Conservation (phyloP, 106 monocot species). For the Allium cepa region DNA sequence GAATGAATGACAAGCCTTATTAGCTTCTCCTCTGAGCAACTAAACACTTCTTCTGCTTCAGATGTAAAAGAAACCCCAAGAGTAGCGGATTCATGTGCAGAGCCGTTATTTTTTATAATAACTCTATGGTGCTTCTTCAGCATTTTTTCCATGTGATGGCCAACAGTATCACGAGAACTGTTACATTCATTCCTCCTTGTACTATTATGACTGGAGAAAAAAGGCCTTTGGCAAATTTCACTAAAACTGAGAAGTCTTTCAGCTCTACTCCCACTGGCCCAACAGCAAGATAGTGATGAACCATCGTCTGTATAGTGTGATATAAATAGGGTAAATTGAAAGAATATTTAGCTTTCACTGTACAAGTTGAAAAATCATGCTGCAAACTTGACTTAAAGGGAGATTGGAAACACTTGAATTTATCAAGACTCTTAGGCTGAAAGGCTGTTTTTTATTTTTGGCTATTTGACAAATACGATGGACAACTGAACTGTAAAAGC, state of each 20-base stretch:
- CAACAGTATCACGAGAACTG: slow-evolving; percentile 20
- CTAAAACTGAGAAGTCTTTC: slow-evolving; percentile 48
- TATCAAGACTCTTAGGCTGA: too few relatives aligned
- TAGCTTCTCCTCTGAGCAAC: slow-evolving; percentile 44
- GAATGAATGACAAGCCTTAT: slow-evolving; percentile 46
- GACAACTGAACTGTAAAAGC: too few relatives aligned
- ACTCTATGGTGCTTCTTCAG: slow-evolving; percentile 60
- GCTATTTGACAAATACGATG: too few relatives aligned
- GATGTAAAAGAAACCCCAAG: slow-evolving; percentile 31
- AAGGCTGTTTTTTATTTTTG: too few relatives aligned
- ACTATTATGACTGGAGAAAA: not conserved
- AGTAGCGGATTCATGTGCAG: slow-evolving; percentile 28
- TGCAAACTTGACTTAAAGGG: too few relatives aligned
- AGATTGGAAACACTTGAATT: too few relatives aligned
- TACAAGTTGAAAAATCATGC: too few relatives aligned
- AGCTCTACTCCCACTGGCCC: slow-evolving; percentile 60
- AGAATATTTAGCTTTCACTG: too few relatives aligned
- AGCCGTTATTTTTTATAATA: slow-evolving; percentile 35
- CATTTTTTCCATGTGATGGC: slow-evolving; percentile 38
- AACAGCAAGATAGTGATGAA: slow-evolving; percentile 66
- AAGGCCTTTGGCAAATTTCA: slow-evolving; percentile 26
- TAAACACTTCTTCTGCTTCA: slow-evolving; percentile 37
- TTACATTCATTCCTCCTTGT: not conserved
- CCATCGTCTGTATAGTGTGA: slow-evolving; percentile 65
- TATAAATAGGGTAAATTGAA: not conserved